Conservation (phyloP, 2,329 filamentous ascomycete genomes). For the Trichoderma cornu-damae region DNA sequence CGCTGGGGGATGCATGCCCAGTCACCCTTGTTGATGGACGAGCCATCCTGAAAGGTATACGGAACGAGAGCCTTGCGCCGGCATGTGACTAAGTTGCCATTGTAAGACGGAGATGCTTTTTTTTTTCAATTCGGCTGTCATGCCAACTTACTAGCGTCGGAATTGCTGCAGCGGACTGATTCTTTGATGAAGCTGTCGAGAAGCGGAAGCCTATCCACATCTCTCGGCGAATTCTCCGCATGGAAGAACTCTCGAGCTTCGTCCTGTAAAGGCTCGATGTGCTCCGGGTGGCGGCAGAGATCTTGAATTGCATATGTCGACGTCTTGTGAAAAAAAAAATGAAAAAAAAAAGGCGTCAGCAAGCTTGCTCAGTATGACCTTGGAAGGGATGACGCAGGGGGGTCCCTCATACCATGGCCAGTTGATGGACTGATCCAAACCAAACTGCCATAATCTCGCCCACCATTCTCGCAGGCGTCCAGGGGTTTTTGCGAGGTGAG, state of each 20-base stretch:
- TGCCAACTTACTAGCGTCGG: conserved; percentile 4
- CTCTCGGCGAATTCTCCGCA: background rate
- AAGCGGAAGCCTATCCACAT: conserved; percentile 9
- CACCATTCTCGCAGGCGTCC: conserved; percentile 11
- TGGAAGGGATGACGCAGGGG: background rate
- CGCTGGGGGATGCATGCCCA: conserved; percentile 2
- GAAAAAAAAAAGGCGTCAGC: background rate
- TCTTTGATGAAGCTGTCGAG: conserved; percentile 20
- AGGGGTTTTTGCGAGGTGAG: conserved; percentile 12
- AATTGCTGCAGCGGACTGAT: conserved; percentile 3
- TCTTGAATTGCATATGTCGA: conserved; percentile 7
- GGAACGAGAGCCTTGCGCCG: conserved; percentile 6
- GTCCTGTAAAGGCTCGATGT: background rate
- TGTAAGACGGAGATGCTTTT: background rate
- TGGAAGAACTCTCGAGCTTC: background rate
- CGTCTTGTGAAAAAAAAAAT: background rate
- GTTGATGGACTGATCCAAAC: conserved; percentile 17
- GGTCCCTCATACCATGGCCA: conserved; percentile 6
- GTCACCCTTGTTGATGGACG: background rate
- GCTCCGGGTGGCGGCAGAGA: background rate
- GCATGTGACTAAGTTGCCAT: background rate
- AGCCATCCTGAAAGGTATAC: conserved; percentile 11
- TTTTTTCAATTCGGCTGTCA: background rate
- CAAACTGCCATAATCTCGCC: conserved; percentile 20
- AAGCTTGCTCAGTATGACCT: background rate